Evolutionary conservation across 352 stramenopile species (phyloP).

Genomic region (Phytophthora uliginosa): DNA sequence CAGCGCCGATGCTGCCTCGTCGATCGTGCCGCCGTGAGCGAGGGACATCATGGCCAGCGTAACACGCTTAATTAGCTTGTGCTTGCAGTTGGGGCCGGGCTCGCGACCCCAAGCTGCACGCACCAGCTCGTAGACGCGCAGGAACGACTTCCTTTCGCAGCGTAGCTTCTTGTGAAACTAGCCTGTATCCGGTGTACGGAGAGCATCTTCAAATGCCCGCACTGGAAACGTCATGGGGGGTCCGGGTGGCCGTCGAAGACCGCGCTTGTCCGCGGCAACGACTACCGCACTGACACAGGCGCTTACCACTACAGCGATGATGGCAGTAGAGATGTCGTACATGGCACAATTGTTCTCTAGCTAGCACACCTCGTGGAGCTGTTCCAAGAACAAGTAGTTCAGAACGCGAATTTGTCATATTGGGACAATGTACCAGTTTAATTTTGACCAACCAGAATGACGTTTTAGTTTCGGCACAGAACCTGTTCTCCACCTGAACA

Average conservation of each 20-base stretch:
- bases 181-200: neutral
- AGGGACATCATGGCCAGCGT: neutral
- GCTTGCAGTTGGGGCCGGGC: neutral
- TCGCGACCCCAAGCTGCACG: neutral
- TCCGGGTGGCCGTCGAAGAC: neutral
- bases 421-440: too few relatives aligned
- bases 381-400: too few relatives aligned
- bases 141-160: constrained; percentile 18
- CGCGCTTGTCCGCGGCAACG: neutral
- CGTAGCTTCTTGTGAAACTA: constrained; percentile 26
- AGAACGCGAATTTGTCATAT: too few relatives aligned
- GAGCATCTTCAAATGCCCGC: neutral
- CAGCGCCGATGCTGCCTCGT: neutral
- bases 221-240: neutral
- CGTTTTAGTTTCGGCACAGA: too few relatives aligned
- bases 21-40: neutral
- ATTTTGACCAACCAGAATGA: too few relatives aligned
- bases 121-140: constrained; percentile 15
- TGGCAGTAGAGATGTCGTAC: neutral
- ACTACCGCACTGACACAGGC: neutral
- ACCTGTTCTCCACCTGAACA: too few relatives aligned
- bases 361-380: too few relatives aligned
- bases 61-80: neutral
- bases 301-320: neutral
- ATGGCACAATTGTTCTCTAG: neutral